Base-by-base conservation (phyloP, 2,329 filamentous ascomycete species). In the Xylaria digitata region DNA sequence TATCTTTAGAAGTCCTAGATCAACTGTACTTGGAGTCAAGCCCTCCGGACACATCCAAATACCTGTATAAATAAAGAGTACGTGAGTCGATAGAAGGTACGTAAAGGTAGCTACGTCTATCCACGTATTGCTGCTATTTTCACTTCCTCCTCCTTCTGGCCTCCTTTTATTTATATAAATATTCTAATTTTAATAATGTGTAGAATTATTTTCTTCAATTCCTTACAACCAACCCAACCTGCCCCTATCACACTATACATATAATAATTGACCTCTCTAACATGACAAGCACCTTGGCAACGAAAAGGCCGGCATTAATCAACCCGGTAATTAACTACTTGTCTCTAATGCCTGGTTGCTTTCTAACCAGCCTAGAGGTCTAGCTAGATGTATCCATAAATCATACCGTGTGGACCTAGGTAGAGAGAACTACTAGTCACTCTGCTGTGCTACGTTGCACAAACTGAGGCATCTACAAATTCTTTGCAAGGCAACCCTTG, bases 361-460 rank as follows among this genome's bases (percentile, higher is more conserved):
- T 4, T 30, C 43, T 37, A 13, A 34, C 56, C 17, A 30, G 40
- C 40, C 45, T 30, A 26, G 13, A 42, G 32, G 21, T 17, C 52
- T 2, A 26, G 26, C 5, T n/a, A 53, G 11, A 45, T 57, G 23
- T 32, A 57, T 56, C 55, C 42, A 56, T 50, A n/a, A 34, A 23
- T 62, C 17, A 42, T 21, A 48, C 26, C 26, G 26, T 26, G 26
- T 26, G 26, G 2, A 26, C 26, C 26, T 26, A 37, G 34, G 55
- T 43, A 42, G 40, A 40, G 60, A 48, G 11, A 34, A 56, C 46
- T 26, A 21, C 42, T 59, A 43, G 45, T 43, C 21, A 32, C n/a
- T 8, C 58, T 70, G 68, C 56, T 30, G 66, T 70, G 45, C 57
- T 5, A 69, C 63, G 69, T 69, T 60, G 43, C 61, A 70, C 66